Conservation (phyloP, 345 rosid species). For the Populus nigra region DNA sequence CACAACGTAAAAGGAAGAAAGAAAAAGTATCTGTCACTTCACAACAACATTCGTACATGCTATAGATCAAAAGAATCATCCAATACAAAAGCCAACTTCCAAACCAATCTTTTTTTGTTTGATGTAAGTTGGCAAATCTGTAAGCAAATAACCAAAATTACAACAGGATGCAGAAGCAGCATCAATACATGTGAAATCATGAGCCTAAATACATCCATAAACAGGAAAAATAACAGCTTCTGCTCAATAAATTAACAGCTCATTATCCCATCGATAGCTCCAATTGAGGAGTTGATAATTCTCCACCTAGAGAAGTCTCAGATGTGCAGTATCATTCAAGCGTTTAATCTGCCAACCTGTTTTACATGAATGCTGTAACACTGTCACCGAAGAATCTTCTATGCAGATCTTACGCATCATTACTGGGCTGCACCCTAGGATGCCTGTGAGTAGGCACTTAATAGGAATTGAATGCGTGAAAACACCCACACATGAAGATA, state of each 20-base stretch:
- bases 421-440: constrained; percentile 74
- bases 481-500: constrained; percentile 56
- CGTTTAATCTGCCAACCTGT: constrained; percentile 94
- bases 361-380: constrained; percentile 76
- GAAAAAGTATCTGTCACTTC: constrained; percentile 15
- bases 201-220: constrained; percentile 11
- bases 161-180: constrained; percentile 23
- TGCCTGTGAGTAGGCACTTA: constrained; percentile 79
- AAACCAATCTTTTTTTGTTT: constrained; percentile 23
- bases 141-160: constrained; percentile 34
- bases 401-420: constrained; percentile 72
- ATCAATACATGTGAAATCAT: constrained; percentile 9
- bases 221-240: constrained; percentile 9
- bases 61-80: constrained; percentile 42
- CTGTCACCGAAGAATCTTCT: constrained; percentile 88
- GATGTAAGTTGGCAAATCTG: constrained; percentile 21
- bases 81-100: constrained; percentile 30
- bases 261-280: constrained; percentile 7
- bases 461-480: constrained; percentile 82
- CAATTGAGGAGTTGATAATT: background rate
- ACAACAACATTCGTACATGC: constrained; percentile 25
- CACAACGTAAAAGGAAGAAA: constrained; percentile 16
- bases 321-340: constrained; percentile 79
- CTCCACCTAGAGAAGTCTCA: constrained; percentile 68
- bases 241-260: constrained; percentile 11